Conservation (phyloP, 192 early-diverging fungal species). For the Umbelopsis sp. region DNA sequence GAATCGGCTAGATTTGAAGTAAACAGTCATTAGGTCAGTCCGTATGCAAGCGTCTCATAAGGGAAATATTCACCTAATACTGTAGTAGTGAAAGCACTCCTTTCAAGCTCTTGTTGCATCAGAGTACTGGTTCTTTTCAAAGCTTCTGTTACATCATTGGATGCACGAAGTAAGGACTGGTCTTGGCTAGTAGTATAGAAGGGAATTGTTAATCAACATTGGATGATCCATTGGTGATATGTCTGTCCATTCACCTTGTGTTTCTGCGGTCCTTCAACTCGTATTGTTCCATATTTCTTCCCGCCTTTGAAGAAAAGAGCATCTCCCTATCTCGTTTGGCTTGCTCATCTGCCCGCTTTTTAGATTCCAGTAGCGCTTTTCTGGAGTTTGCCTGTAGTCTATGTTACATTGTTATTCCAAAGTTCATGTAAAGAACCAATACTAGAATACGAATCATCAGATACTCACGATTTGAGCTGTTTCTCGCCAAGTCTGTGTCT, state of each 20-base stretch:
- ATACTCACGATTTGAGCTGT: slow-evolving; percentile 55
- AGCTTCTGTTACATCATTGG: slow-evolving; percentile 61
- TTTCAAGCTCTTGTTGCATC: slow-evolving; percentile 70
- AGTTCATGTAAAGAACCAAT: background rate
- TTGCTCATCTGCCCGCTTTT: slow-evolving; percentile 50
- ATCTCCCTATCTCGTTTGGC: slow-evolving; percentile 48
- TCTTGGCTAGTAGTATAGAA: slow-evolving; percentile 35
- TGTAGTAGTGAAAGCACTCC: slow-evolving; percentile 56
- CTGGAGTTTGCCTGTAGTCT: slow-evolving; percentile 55
- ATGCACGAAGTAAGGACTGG: slow-evolving; percentile 50
- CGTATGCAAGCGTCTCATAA: background rate
- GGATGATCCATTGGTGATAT: slow-evolving; percentile 11
- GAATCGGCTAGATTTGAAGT: slow-evolving; percentile 53
- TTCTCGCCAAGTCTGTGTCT: slow-evolving; percentile 52
- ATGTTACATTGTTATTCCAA: background rate
- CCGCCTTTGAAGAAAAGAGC: slow-evolving; percentile 36
- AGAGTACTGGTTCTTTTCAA: slow-evolving; percentile 59
- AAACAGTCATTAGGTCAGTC: background rate
- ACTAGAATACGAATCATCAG: background rate
- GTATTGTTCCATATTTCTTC: slow-evolving; percentile 37
- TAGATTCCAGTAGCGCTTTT: slow-evolving; percentile 53
- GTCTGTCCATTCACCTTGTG: slow-evolving; percentile 26
- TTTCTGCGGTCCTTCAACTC: slow-evolving; percentile 44
- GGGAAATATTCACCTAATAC: slow-evolving; percentile 47
- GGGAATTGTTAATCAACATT: background rate